Base-by-base conservation (phyloP, 176 grass and related monocot species). In the Aegilops tauschii region DNA sequence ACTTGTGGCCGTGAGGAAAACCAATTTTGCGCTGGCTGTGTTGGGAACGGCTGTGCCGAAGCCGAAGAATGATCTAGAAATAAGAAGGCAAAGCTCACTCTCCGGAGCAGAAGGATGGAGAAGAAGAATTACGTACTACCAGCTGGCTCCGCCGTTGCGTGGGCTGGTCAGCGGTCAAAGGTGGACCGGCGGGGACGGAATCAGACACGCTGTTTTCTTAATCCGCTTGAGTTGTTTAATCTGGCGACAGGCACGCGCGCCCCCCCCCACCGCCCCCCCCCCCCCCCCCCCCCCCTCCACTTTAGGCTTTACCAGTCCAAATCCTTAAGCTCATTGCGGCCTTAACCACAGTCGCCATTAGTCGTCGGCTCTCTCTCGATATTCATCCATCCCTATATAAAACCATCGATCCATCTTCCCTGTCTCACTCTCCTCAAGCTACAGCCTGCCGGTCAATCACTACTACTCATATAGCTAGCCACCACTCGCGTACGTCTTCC, bases 91-190 rank as follows among this genome's bases (percentile, higher is more conserved):
- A 74, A 49, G 71, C 71, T 74, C 71, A 74, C 40, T 74, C 23
- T 12, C 71, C 5, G 21, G 21, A 47, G 71, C 40, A 28, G 18
- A 39, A 71, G 69, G 54, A 59, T 21, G 54, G 54, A 30, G 63
- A 65, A 29, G 69, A 74, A 49, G 72, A 49, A 76, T 66, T 14
- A 25, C 23, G 23, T 25, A 31, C 3, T 4, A 8, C 23, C 72
- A 76, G 72, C 72, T 50, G 47, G 72, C 44, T 16, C 34, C 7
- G 36, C 79, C 80, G 65, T 27, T 56, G 30, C 80, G 21, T 82
- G 45, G 20, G 8, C 20, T 28, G 42, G 88, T 90, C 88, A 86
- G 69, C 83, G 71, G 37, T 90, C 88, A 90, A 77, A 47, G 63
- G 36, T 29, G 27, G 59, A 76, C 82, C 37, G 58, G 66, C 5